These are phyloP conservation scores for Aureobasidium musti DNA, from an alignment of 2,329 filamentous ascomycete genomes.

Conservation along the genomic window DNA sequence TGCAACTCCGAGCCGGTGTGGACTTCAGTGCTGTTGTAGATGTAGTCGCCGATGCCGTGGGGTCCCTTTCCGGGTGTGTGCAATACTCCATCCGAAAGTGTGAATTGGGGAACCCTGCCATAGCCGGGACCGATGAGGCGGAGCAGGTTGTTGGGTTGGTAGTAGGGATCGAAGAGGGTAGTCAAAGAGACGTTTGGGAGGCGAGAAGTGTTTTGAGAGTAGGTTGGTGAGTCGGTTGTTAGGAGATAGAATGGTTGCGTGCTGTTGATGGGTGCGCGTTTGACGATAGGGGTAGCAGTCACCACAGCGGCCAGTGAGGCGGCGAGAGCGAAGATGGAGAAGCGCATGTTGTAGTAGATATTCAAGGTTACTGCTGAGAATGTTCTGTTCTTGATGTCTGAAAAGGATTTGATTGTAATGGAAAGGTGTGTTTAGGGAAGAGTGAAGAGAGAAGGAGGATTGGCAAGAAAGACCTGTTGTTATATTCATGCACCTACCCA, in stretches of 20 bases:
- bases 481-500: slow-evolving; percentile 17
- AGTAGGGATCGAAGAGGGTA: slow-evolving; percentile 45
- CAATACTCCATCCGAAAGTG: slow-evolving; percentile 41
- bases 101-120: slow-evolving; percentile 45
- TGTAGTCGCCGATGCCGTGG: slow-evolving; percentile 37
- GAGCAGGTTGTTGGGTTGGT: slow-evolving; percentile 42
- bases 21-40: slow-evolving; percentile 42
- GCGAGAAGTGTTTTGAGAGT: slow-evolving; percentile 37
- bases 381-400: background rate
- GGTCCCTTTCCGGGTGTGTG: slow-evolving; percentile 39
- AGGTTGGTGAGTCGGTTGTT: slow-evolving; percentile 41
- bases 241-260: slow-evolving; percentile 44
- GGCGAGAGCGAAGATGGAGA: slow-evolving; percentile 18
- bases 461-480: background rate
- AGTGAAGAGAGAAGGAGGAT: background rate
- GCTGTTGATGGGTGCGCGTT: slow-evolving; percentile 21
- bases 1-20: slow-evolving; percentile 37
- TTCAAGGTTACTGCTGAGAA: background rate
- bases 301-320: slow-evolving; percentile 29
- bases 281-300: slow-evolving; percentile 27
- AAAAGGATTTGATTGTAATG: background rate
- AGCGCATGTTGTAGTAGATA: slow-evolving; percentile 2
- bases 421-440: background rate
- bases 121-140: slow-evolving; percentile 46
- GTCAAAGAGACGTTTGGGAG: slow-evolving; percentile 44